A percentile compares a stretch with the other conserved stretches of the same genome.
Evolutionary conservation across 176 grass and related monocot species (phyloP).

Genomic region (Coix lacrymajobi): DNA sequence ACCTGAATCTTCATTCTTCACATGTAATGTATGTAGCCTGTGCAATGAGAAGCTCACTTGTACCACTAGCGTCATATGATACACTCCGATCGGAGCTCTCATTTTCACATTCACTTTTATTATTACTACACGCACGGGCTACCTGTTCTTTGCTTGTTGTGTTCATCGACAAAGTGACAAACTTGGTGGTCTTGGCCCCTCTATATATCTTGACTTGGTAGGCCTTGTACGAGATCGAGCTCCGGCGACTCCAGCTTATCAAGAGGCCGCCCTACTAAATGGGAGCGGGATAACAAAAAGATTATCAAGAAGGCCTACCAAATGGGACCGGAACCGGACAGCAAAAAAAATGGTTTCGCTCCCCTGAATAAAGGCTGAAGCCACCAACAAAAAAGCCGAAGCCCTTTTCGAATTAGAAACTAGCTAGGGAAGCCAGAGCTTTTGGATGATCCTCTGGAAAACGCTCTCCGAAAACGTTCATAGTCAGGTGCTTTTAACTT

Average conservation of each 20-base stretch:
- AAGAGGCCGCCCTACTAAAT: neutral
- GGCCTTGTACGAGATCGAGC: neutral
- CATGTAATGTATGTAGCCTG: constrained; percentile 29
- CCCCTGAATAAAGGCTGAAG: neutral
- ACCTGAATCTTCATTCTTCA: constrained; percentile 12
- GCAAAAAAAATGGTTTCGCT: neutral
- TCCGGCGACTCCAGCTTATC: neutral
- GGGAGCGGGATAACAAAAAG: too few relatives aligned
- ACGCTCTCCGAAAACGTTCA: neutral
- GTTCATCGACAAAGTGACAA: neutral
- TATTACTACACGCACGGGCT: neutral
- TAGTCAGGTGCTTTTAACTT: neutral
- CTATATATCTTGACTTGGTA: too few relatives aligned
- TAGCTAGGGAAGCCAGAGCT: neutral
- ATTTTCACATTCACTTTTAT: neutral
- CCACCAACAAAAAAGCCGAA: neutral
- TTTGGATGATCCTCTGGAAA: neutral
- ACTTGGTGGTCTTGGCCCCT: neutral
- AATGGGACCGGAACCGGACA: too few relatives aligned
- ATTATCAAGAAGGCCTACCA: too few relatives aligned
- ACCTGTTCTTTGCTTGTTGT: neutral
- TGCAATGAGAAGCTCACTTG: constrained; percentile 24
- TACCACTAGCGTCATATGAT: neutral
- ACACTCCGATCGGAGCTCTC: neutral
- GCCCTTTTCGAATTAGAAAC: neutral